Evolutionary conservation across 257 asterid species (phyloP).

Genomic region (Nicotiana paniculata): DNA sequence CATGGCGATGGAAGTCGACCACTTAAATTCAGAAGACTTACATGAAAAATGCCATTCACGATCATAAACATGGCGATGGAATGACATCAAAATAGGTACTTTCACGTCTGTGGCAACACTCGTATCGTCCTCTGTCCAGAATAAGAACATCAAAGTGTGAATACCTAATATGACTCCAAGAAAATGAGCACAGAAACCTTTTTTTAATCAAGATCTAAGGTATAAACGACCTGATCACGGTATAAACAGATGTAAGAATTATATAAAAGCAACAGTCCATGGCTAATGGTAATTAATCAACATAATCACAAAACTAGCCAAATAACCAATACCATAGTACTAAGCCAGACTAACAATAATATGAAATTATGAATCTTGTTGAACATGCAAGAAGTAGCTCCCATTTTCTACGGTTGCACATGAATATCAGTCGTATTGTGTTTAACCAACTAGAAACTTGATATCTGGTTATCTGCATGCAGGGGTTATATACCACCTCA

Average conservation of each 20-base stretch:
- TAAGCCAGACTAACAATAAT: not conserved
- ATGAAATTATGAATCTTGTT: not conserved
- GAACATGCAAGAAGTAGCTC: not conserved
- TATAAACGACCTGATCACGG: not conserved
- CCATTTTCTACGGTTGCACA: not conserved
- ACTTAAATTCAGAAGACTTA: conserved; percentile 36
- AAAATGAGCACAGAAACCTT: not conserved
- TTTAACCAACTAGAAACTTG: not conserved
- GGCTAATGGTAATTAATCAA: not conserved
- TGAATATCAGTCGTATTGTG: not conserved
- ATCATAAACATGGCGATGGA: conserved; percentile 75
- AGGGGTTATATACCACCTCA: not conserved
- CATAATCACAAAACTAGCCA: not conserved
- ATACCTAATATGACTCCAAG: not conserved
- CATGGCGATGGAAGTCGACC: not conserved
- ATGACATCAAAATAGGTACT: conserved; percentile 76
- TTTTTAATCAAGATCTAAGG: not conserved
- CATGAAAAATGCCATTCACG: conserved; percentile 91
- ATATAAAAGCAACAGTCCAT: not conserved
- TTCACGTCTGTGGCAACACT: conserved; percentile 77
- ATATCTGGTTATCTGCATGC: not conserved
- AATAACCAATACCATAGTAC: not conserved
- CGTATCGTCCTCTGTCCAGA: conserved; percentile 88
- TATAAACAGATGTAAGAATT: not conserved
- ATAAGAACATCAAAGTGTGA: conserved; percentile 11